Conservation (phyloP, 2,329 filamentous ascomycete species). For the Metarhizium guizhouense region DNA sequence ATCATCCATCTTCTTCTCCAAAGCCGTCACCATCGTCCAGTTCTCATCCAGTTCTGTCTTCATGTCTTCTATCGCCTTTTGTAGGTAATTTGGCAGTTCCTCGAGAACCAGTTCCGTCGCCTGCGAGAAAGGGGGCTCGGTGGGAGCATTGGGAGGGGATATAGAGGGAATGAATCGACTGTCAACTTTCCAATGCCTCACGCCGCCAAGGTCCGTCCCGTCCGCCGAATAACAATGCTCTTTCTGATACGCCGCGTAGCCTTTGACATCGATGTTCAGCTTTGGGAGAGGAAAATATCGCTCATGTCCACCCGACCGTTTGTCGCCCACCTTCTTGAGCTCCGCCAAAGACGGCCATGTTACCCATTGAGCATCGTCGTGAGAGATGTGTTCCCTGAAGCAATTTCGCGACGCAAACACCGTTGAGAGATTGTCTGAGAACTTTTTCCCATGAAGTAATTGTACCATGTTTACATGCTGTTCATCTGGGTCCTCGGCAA, state of each 20-base stretch:
- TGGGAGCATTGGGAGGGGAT: neutral
- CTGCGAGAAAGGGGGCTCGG: neutral
- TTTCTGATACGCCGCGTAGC: slow-evolving; percentile 3
- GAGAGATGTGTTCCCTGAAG: slow-evolving; percentile 18
- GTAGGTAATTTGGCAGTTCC: slow-evolving; percentile 8
- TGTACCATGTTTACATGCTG: slow-evolving; percentile 5
- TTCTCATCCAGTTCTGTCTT: slow-evolving; percentile 6
- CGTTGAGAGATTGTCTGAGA: slow-evolving; percentile 21
- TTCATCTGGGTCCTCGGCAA: neutral
- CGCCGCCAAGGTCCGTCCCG: slow-evolving; percentile 16
- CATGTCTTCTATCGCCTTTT: slow-evolving; percentile 2
- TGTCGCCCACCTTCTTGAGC: slow-evolving; percentile 27
- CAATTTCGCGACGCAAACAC: slow-evolving; percentile 24
- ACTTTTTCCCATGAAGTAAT: slow-evolving; percentile 18
- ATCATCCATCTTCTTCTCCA: neutral
- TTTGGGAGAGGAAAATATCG: slow-evolving; percentile 25
- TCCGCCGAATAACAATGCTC: slow-evolving; percentile 10
- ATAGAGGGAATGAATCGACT: slow-evolving; percentile 10
- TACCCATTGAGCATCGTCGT: slow-evolving; percentile 9
- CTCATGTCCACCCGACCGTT: slow-evolving; percentile 13
- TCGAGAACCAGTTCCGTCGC: slow-evolving; percentile 4
- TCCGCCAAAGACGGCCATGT: slow-evolving; percentile 27
- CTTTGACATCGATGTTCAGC: slow-evolving; percentile 12
- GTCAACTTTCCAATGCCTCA: slow-evolving; percentile 15
- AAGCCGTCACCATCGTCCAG: neutral